phyloP scores from a whole-genome alignment of 139 green algal species.

The Chlamydomonas asymmetrica region DNA sequence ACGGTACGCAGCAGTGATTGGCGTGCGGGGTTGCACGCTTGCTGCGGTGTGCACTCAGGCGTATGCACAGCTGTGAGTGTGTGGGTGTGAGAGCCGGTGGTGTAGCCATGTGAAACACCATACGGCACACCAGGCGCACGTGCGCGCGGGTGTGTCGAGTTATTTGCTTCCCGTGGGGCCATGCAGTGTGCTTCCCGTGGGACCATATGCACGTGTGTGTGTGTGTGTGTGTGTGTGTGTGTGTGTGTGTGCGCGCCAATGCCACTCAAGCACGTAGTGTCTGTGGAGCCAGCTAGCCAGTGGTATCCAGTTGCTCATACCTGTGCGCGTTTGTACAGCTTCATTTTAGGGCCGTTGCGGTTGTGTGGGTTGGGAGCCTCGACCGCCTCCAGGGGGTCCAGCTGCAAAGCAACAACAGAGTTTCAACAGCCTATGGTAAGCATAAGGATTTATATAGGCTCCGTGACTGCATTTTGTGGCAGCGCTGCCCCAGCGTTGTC shows the following conservation, averaged over 20 bases:
- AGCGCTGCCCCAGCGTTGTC: not conserved
- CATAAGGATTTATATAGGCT: not conserved
- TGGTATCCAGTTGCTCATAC: too few relatives aligned
- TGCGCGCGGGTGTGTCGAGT: not conserved
- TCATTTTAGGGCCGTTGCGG: constrained; percentile 12
- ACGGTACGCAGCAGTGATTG: too few relatives aligned
- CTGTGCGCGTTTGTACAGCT: constrained; percentile 8
- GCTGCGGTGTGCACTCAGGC: too few relatives aligned
- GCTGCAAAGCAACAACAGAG: not conserved
- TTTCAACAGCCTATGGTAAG: not conserved
- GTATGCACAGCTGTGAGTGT: too few relatives aligned
- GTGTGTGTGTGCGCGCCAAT: too few relatives aligned
- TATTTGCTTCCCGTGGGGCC: not conserved
- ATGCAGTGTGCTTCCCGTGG: not conserved
- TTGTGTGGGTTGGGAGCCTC: constrained; percentile 7
- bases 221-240: not conserved
- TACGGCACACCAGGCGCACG: not conserved
- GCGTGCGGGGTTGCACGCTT: too few relatives aligned
- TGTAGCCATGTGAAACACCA: too few relatives aligned
- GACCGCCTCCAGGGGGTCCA: not conserved
- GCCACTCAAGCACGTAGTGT: too few relatives aligned
- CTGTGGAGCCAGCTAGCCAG: too few relatives aligned
- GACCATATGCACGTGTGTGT: not conserved
- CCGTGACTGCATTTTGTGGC: not conserved
- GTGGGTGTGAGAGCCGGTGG: too few relatives aligned